phyloP scores from a whole-genome alignment of 805 yeast species.

The Sugiyamaella lignohabitans region DNA sequence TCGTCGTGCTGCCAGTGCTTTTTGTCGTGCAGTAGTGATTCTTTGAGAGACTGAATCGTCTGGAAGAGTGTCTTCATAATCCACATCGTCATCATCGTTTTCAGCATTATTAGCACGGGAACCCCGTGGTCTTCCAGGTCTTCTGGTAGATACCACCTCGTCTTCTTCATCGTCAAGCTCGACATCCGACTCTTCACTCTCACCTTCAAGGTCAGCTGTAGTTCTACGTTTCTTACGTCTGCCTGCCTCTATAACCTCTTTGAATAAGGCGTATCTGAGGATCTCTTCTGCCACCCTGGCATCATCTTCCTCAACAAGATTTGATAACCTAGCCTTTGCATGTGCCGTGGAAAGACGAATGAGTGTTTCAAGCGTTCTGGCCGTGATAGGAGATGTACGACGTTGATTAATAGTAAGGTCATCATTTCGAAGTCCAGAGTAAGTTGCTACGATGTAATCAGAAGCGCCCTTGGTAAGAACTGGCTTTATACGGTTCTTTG shows the following conservation, averaged over 20 bases:
- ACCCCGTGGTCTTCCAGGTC: neutral
- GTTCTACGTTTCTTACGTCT: slow-evolving; percentile 30
- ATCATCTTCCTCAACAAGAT: slow-evolving; percentile 65
- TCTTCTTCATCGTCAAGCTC: slow-evolving; percentile 39
- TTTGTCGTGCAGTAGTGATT: slow-evolving; percentile 24
- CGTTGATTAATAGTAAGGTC: slow-evolving; percentile 39
- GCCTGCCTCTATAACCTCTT: slow-evolving; percentile 50
- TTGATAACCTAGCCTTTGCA: slow-evolving; percentile 87
- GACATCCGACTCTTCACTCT: slow-evolving; percentile 43
- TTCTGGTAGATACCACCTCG: slow-evolving; percentile 26
- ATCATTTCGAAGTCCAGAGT: slow-evolving; percentile 76
- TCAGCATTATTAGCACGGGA: too few species aligned
- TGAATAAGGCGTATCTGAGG: slow-evolving; percentile 78
- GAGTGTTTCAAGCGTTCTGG: slow-evolving; percentile 94
- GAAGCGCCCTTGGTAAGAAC: slow-evolving; percentile 71
- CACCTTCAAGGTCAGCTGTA: slow-evolving; percentile 30
- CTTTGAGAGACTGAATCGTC: slow-evolving; percentile 28
- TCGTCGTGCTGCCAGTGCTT: slow-evolving; percentile 13
- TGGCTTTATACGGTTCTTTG: slow-evolving; percentile 82
- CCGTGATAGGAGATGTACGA: slow-evolving; percentile 89
- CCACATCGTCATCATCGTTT: slow-evolving; percentile 46
- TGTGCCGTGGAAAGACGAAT: slow-evolving; percentile 95
- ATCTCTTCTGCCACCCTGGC: slow-evolving; percentile 81
- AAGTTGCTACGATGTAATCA: slow-evolving; percentile 70
- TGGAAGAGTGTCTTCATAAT: slow-evolving; percentile 39